Evolutionary conservation across 164 flowering plant genomes (phyloP).

Genomic region (Dillenia suffruticosa): DNA sequence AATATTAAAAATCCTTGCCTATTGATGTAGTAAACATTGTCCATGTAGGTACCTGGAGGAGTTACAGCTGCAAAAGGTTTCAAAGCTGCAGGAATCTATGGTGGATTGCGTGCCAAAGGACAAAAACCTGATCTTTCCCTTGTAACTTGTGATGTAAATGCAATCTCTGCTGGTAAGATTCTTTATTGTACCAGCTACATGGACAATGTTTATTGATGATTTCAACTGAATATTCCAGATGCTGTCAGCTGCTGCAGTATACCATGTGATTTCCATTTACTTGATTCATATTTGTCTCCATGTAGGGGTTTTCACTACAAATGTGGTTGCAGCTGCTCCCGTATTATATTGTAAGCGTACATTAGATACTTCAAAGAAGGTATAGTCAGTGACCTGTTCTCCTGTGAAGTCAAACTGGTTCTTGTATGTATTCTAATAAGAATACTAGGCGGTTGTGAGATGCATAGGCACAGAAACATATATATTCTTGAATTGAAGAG

Average conservation of each 20-base stretch:
- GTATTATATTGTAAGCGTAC: slow-evolving; percentile 65
- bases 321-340: slow-evolving; percentile 96
- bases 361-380: slow-evolving; percentile 52
- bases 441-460: too few species aligned
- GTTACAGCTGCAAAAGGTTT: slow-evolving; percentile 94
- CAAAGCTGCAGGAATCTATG: slow-evolving; percentile 90
- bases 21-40: too few species aligned
- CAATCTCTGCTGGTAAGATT: slow-evolving; percentile 75
- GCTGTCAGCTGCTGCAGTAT: too few species aligned
- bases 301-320: slow-evolving; percentile 84
- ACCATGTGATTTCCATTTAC: too few species aligned
- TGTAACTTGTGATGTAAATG: slow-evolving; percentile 91
- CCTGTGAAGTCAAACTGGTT: too few species aligned
- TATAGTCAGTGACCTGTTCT: slow-evolving; percentile 22
- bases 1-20: too few species aligned
- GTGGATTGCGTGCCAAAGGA: slow-evolving; percentile 80
- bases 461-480: too few species aligned
- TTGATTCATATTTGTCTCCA: not conserved
- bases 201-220: too few species aligned
- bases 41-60: slow-evolving; percentile 75
- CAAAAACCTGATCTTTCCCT: slow-evolving; percentile 97
- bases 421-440: too few species aligned
- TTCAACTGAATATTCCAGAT: too few species aligned
- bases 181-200: not conserved
- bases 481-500: too few species aligned